Conservation (phyloP, 768 basidiomycete species). For the Tricholoma matsutake region DNA sequence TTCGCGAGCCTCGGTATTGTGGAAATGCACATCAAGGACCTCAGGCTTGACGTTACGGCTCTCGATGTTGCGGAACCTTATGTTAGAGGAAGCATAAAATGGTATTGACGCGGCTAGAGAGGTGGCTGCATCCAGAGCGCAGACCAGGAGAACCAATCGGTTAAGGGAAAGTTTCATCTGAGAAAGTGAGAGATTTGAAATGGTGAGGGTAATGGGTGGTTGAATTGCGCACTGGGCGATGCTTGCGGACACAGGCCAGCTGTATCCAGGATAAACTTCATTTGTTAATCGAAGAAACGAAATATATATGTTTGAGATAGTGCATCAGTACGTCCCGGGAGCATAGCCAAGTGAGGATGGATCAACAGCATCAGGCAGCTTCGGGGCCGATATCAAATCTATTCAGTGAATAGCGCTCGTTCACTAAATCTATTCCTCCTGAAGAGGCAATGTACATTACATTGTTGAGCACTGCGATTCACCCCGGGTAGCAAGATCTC, state of each 20-base stretch:
- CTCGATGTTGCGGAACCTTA: background rate
- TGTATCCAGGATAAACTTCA: background rate
- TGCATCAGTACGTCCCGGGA: background rate
- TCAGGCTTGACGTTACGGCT: background rate
- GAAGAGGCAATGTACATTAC: background rate
- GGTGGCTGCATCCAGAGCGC: background rate
- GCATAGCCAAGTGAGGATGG: background rate
- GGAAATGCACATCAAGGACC: background rate
- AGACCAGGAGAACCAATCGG: background rate
- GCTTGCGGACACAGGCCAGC: background rate
- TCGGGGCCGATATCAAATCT: background rate
- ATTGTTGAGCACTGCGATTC: background rate
- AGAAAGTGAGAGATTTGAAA: background rate
- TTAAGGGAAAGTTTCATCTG: background rate
- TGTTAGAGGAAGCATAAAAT: background rate
- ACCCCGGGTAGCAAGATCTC: background rate
- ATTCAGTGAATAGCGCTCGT: too few relatives aligned
- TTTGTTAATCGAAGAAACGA: background rate
- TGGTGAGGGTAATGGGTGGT: background rate
- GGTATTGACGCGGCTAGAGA: background rate
- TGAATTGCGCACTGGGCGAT: background rate
- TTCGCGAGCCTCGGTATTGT: background rate
- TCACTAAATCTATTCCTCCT: too few relatives aligned
- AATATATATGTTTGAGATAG: background rate
- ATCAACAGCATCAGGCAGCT: too few relatives aligned